These are phyloP conservation scores for Monosporozyma servazzii DNA, from an alignment of 805 yeast species.

Conservation along the genomic window DNA sequence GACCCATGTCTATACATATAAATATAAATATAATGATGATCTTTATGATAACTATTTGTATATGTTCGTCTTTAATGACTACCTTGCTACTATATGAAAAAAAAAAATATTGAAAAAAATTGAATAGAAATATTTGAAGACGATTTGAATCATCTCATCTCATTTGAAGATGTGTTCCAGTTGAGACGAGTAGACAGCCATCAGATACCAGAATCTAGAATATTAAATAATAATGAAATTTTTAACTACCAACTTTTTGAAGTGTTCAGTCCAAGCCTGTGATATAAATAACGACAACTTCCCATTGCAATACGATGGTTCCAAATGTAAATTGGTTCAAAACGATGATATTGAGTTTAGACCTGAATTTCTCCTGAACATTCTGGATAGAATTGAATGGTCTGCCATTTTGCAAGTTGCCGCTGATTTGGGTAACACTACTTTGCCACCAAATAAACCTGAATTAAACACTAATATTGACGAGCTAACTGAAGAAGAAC, in stretches of 20 bases:
- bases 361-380: conserved; percentile 66
- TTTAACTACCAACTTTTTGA: conserved; percentile 91
- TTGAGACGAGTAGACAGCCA: no score
- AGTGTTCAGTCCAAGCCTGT: conserved; percentile 81
- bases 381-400: conserved; percentile 85
- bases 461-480: conserved; percentile 22
- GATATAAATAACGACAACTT: conserved; percentile 65
- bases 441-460: conserved; percentile 56
- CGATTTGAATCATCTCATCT: conserved; percentile 2
- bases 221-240: conserved; percentile 69
- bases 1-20: no score
- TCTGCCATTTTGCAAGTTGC: conserved; percentile 72
- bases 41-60: neutral
- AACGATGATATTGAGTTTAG: conserved; percentile 70
- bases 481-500: conserved; percentile 34
- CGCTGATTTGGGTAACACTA: conserved; percentile 55
- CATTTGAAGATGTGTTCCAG: no score
- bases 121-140: no score
- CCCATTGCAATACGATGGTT: conserved; percentile 55
- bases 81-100: no score
- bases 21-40: neutral
- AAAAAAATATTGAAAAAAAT: neutral
- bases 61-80: neutral
- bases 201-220: no score
- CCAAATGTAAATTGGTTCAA: conserved; percentile 59